Evolutionary conservation across 768 basidiomycete species (phyloP).

Genomic region (Lentinula raphanica): DNA sequence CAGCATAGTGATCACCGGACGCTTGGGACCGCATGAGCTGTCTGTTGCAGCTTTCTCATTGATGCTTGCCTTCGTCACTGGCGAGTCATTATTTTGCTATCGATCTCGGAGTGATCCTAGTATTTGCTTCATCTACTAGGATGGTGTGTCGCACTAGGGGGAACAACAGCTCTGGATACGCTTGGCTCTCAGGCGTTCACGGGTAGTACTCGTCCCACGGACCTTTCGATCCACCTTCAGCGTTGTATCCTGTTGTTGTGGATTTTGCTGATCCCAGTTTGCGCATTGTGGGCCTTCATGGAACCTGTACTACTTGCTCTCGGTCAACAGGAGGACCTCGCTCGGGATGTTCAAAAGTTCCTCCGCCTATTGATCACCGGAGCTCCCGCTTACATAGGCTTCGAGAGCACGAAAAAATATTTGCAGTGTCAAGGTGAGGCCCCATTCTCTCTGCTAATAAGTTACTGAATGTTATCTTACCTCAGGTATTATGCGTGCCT

Average conservation of each 20-base stretch:
- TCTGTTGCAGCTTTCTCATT: constrained; percentile 68
- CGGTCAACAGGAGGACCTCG: constrained; percentile 55
- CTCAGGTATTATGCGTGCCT: constrained; percentile 69
- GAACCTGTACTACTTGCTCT: constrained; percentile 57
- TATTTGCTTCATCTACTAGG: constrained; percentile 35
- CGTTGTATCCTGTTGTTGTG: constrained; percentile 63
- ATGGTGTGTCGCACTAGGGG: constrained; percentile 73
- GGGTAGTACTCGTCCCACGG: constrained; percentile 51
- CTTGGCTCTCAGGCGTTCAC: constrained; percentile 76
- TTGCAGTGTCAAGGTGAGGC: constrained; percentile 67
- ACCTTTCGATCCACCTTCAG: constrained; percentile 68
- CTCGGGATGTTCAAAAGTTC: constrained; percentile 57
- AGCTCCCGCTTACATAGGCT: constrained; percentile 70
- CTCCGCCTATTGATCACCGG: constrained; percentile 60
- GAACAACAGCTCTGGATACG: constrained; percentile 75
- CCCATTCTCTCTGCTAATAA: background rate
- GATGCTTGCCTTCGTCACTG: constrained; percentile 78
- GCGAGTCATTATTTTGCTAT: constrained; percentile 42
- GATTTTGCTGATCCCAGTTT: constrained; percentile 59
- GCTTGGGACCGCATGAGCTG: constrained; percentile 63
- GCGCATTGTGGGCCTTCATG: constrained; percentile 57
- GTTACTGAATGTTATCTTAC: no score
- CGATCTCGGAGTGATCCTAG: constrained; percentile 44
- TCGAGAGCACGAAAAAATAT: constrained; percentile 76
- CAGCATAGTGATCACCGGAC: constrained; percentile 58